Evolutionary conservation across 148 eudicot species (phyloP).

Genomic region (Vaccinium corymbosum): DNA sequence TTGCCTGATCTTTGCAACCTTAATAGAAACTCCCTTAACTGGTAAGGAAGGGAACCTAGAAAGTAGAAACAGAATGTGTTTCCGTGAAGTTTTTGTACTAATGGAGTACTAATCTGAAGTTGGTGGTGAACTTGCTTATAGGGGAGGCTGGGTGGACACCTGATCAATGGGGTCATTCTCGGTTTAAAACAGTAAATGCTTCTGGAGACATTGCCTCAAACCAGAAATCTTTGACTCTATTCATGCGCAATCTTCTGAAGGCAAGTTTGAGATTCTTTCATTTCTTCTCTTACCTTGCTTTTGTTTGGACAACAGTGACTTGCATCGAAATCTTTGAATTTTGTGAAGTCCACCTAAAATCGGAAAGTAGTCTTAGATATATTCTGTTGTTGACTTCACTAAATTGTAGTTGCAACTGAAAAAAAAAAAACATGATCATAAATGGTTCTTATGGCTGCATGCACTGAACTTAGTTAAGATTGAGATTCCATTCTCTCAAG

Average conservation of each 20-base stretch:
- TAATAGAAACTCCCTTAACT: background rate
- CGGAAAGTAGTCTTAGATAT: background rate
- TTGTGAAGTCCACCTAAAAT: too few species aligned
- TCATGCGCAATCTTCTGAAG: slow-evolving; percentile 89
- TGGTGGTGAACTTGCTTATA: slow-evolving; percentile 21
- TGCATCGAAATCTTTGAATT: background rate
- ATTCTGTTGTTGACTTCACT: background rate
- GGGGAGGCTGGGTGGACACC: slow-evolving; percentile 98
- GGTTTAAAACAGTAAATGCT: slow-evolving; percentile 45
- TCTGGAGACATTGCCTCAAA: slow-evolving; percentile 56
- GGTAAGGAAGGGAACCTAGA: background rate
- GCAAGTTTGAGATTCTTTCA: slow-evolving; percentile 29
- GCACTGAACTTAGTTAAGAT: slow-evolving; percentile 6
- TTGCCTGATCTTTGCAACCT: background rate
- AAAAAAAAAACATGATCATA: background rate
- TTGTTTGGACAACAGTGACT: background rate
- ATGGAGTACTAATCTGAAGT: slow-evolving; percentile 2
- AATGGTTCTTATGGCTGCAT: background rate
- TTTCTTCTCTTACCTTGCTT: background rate
- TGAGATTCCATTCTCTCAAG: background rate
- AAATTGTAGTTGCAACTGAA: background rate
- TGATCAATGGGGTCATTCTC: slow-evolving; percentile 92
- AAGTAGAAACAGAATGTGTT: background rate
- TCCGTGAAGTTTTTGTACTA: background rate
- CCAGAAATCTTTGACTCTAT: slow-evolving; percentile 61